Base-by-base conservation (phyloP, 495 filamentous ascomycete genomes). In the Cladorrhinum samala region DNA sequence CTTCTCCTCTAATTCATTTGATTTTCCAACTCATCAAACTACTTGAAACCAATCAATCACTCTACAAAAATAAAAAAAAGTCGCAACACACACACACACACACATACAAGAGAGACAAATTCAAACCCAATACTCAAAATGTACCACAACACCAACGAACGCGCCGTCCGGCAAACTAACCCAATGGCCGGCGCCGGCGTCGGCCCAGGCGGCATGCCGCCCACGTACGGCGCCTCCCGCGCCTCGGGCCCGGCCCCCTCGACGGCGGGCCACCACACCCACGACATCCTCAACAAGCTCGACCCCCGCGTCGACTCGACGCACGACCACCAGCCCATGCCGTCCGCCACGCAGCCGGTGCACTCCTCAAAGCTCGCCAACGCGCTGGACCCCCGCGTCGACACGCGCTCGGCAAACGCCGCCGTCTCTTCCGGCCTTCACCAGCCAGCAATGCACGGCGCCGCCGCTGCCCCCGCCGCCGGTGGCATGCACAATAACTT, bases 281-380 rank as follows among this genome's bases (percentile, higher is more conserved):
- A 82, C 40, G 71, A 76, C 57, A 55, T 88, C 36, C 63, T 87
- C 54, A 79, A 88, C 74, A 89, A 88, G 57, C 74, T 86, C 61
- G 88, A 87, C 66, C 67, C 66, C 1, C 49, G 54, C 44, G 77
- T 87, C 44, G 82, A 79, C 69, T 60, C 86, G 43, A 72, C 76
- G 17, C 65, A 69, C 18, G 71, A 80, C 63, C 62, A 74, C 49
- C 40, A 49, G 2, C 50, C 61, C 16, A 40, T 59, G 20, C 54
- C 56, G 30, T 58, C 54, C 20, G 67, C 68, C n/a, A 70, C 70
- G 19, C 70, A 73, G 49, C 75, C 69, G 36, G 66, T 50, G n/a
- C 66, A 59, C 59, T 45, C 17, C 50, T 60, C 62, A 37, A 68
- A 68, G 17, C 16, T 69, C 2, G 64, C 61, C 46, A 78, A 77